Evolutionary conservation across 768 basidiomycete genomes (phyloP).

Genomic region (Tylopilus cervinicoccineus): DNA sequence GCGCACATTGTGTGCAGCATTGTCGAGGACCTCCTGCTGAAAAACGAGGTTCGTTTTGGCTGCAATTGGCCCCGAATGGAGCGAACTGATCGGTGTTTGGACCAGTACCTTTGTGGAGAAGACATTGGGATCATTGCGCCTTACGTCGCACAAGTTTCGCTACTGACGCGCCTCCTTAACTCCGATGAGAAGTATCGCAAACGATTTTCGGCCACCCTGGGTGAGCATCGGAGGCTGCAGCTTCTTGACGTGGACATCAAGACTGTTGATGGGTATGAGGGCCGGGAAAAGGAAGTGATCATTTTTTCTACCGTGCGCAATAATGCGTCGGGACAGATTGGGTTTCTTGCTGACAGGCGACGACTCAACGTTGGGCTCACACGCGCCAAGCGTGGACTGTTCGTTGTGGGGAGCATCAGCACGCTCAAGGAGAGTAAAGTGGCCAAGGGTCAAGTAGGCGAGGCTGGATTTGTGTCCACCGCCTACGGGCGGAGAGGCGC

Average conservation of each 20-base stretch:
- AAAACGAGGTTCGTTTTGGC: conserved; percentile 61
- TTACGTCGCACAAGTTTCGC: conserved; percentile 81
- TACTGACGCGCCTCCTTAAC: conserved; percentile 65
- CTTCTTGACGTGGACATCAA: conserved; percentile 73
- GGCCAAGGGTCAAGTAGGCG: conserved; percentile 16
- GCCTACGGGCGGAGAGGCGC: conserved; percentile 38
- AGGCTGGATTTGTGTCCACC: conserved; percentile 9
- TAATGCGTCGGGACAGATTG: conserved; percentile 73
- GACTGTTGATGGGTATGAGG: conserved; percentile 94
- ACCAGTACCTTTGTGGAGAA: conserved; percentile 55
- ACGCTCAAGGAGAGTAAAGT: conserved; percentile 55
- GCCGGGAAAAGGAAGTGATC: conserved; percentile 89
- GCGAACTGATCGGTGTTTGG: conserved; percentile 8
- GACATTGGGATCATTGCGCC: conserved; percentile 94
- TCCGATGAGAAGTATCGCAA: conserved; percentile 46
- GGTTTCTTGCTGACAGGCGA: conserved; percentile 84
- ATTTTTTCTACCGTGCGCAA: conserved; percentile 89
- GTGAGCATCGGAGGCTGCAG: conserved; percentile 62
- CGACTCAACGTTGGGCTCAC: conserved; percentile 90
- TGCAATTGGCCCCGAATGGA: background rate
- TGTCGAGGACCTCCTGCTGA: conserved; percentile 74
- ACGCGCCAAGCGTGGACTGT: conserved; percentile 80
- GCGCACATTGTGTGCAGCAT: conserved; percentile 74
- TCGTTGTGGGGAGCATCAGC: conserved; percentile 69
- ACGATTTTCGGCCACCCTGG: conserved; percentile 59